Conservation (phyloP, 1,284 basidiomycete genomes). For the Apiotrichum domesticum region DNA sequence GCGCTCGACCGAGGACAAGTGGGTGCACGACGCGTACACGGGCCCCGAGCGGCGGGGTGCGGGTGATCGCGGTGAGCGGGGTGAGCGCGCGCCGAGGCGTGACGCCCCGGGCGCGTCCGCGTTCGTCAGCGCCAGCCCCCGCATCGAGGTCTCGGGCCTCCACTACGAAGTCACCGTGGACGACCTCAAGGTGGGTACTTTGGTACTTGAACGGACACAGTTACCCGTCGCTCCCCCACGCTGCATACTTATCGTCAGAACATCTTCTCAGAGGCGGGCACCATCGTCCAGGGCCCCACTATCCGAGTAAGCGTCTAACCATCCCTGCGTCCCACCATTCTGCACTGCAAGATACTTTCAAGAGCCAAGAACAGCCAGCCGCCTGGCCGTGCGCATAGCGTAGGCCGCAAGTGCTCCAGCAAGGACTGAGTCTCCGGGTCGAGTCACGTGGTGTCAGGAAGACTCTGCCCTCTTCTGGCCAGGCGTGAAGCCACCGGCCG, state of each 20-base stretch:
- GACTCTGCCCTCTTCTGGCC: too few relatives aligned
- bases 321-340: background rate
- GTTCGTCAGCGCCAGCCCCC: conserved; percentile 52
- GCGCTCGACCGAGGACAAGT: conserved; percentile 41
- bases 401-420: too few relatives aligned
- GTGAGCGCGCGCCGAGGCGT: conserved; percentile 9
- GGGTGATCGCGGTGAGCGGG: background rate
- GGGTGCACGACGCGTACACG: conserved; percentile 46
- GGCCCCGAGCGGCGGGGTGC: conserved; percentile 13
- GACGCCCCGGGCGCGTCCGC: conserved; percentile 32
- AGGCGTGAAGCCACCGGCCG: too few relatives aligned
- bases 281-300: conserved; percentile 80
- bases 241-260: conserved; percentile 49
- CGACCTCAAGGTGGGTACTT: conserved; percentile 69
- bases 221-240: background rate
- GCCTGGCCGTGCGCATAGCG: too few relatives aligned
- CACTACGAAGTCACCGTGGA: conserved; percentile 88
- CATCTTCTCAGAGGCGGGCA: conserved; percentile 89
- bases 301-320: conserved; percentile 67
- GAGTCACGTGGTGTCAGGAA: too few relatives aligned
- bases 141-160: conserved; percentile 75
- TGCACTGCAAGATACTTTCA: too few relatives aligned
- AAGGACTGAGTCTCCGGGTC: too few relatives aligned
- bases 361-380: too few relatives aligned
- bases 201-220: background rate